Percentiles rank a stretch among this genome's conserved stretches.
phyloP scores from a whole-genome alignment of 2,329 filamentous ascomycete genomes.

The Botrytis byssoidea region DNA sequence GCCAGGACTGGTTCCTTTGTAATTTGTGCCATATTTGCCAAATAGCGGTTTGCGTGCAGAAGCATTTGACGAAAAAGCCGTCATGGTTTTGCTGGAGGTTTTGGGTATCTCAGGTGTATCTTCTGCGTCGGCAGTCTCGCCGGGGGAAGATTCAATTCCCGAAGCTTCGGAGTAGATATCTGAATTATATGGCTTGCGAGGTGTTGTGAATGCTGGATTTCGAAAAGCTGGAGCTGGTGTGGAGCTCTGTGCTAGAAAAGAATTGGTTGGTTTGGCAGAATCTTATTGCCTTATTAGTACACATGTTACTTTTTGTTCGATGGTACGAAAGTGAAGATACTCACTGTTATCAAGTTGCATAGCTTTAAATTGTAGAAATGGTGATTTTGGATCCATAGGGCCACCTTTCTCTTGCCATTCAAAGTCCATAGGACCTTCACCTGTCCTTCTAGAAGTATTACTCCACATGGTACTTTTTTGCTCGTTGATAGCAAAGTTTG shows the following conservation, averaged over 20 bases:
- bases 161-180: constrained; percentile 55
- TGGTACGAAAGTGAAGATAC: constrained; percentile 15
- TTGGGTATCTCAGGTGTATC: constrained; percentile 50
- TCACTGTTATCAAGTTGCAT: constrained; percentile 34
- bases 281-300: constrained; percentile 29
- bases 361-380: constrained; percentile 54
- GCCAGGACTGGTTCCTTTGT: constrained; percentile 49
- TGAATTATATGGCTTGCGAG: constrained; percentile 56
- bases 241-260: constrained; percentile 51
- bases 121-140: constrained; percentile 50
- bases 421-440: constrained; percentile 65
- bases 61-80: constrained; percentile 50
- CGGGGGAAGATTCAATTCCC: constrained; percentile 59
- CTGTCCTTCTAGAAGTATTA: constrained; percentile 54
- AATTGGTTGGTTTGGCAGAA: constrained; percentile 43
- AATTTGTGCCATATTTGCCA: constrained; percentile 45
- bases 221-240: constrained; percentile 53
- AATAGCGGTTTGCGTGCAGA: constrained; percentile 46
- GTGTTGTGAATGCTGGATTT: constrained; percentile 64
- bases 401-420: constrained; percentile 56
- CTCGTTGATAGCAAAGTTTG: not conserved
- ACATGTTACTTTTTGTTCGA: not conserved
- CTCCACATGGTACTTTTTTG: constrained; percentile 30
- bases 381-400: constrained; percentile 59
- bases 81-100: constrained; percentile 51